Evolutionary conservation across 805 yeast species (phyloP).

Genomic region (Candida tammaniensis): DNA sequence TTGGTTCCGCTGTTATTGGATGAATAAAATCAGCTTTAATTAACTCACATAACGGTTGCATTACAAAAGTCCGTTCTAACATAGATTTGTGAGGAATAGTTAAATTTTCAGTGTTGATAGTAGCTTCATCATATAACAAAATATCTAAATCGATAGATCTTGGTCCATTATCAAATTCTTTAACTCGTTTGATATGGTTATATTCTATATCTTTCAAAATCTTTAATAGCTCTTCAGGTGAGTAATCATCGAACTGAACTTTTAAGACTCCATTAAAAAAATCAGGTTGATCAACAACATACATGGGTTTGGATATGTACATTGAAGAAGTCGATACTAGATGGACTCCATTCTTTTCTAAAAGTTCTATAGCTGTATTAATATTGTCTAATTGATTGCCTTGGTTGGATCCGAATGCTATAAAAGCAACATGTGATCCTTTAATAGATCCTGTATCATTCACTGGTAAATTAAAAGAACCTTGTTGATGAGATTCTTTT

Average conservation of each 20-base stretch:
- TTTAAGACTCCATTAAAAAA: slow-evolving; percentile 83
- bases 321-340: slow-evolving; percentile 69
- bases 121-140: slow-evolving; percentile 60
- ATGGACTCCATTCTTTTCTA: slow-evolving; percentile 39
- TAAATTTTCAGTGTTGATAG: slow-evolving; percentile 56
- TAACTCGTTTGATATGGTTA: slow-evolving; percentile 63
- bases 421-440: slow-evolving; percentile 51
- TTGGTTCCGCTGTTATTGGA: slow-evolving; percentile 85
- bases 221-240: slow-evolving; percentile 62
- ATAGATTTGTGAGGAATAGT: slow-evolving; percentile 83
- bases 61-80: slow-evolving; percentile 87
- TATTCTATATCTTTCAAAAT: slow-evolving; percentile 77
- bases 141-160: slow-evolving; percentile 89
- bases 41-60: slow-evolving; percentile 84
- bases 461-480: slow-evolving; percentile 33
- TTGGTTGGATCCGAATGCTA: slow-evolving; percentile 88
- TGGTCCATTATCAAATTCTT: slow-evolving; percentile 87
- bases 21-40: slow-evolving; percentile 64
- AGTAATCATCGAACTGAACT: slow-evolving; percentile 50
- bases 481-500: slow-evolving; percentile 2
- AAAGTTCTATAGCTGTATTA: slow-evolving; percentile 46
- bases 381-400: slow-evolving; percentile 73
- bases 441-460: slow-evolving; percentile 7
- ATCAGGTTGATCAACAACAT: slow-evolving; percentile 70
- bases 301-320: slow-evolving; percentile 93